phyloP scores from a whole-genome alignment of 306 rosid genomes.

The Cucumis sativus region Cucumber_9930_V3 NC_026659.2:30879001-30879500 shows the following conservation, averaged over 20 bases:
- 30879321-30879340: constrained; percentile 54
- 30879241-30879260: background rate
- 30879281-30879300: constrained; percentile 13
- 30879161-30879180: background rate
- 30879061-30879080: constrained; percentile 63
- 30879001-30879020: constrained; percentile 70
- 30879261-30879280: background rate
- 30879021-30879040: constrained; percentile 43
- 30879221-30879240: background rate
- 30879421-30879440: background rate
- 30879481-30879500: constrained; percentile 52
- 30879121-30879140: background rate
- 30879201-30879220: background rate
- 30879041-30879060: constrained; percentile 74
- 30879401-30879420: constrained; percentile 13
- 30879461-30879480: constrained; percentile 63
- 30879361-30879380: constrained; percentile 36
- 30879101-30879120: too few species aligned
- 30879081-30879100: background rate
- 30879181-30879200: background rate
- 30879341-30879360: constrained; percentile 73
- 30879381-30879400: constrained; percentile 52
- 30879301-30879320: constrained; percentile 65
- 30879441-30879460: background rate
- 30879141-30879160: background rate